Evolutionary conservation across 495 filamentous ascomycete genomes (phyloP).

Genomic region (Lepraria neglecta): DNA sequence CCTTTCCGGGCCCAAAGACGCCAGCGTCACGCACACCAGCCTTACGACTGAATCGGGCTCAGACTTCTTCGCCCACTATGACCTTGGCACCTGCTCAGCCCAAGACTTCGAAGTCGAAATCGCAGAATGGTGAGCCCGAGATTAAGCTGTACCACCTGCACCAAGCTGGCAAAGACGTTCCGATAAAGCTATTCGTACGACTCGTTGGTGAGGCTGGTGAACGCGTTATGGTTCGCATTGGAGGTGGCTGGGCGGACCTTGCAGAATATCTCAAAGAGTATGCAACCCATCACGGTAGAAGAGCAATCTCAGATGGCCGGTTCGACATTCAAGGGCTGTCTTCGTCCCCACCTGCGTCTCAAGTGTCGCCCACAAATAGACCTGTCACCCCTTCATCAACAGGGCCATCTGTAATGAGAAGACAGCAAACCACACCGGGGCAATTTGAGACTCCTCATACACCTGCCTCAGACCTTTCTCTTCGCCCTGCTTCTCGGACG

Average conservation of each 20-base stretch:
- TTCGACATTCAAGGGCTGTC: slow-evolving; percentile 27
- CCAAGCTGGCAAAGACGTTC: slow-evolving; percentile 70
- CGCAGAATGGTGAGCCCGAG: slow-evolving; percentile 49
- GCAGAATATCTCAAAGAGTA: slow-evolving; percentile 94
- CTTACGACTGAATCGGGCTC: slow-evolving; percentile 17
- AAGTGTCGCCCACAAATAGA: slow-evolving; percentile 14
- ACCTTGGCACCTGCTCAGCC: slow-evolving; percentile 57
- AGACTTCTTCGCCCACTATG: slow-evolving; percentile 47
- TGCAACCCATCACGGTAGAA: slow-evolving; percentile 72
- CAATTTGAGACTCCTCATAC: slow-evolving; percentile 7
- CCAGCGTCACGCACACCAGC: slow-evolving; percentile 13
- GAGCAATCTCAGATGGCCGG: slow-evolving; percentile 27
- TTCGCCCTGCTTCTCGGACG: slow-evolving; percentile 7
- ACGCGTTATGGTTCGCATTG: slow-evolving; percentile 94
- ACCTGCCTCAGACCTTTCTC: not conserved
- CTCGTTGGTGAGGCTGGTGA: slow-evolving; percentile 85
- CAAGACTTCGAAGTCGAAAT: slow-evolving; percentile 38
- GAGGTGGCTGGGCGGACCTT: slow-evolving; percentile 93
- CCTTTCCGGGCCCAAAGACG: slow-evolving; percentile 2
- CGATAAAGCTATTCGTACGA: slow-evolving; percentile 88
- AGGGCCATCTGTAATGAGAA: not conserved
- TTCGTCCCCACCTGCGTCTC: slow-evolving; percentile 10
- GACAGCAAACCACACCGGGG: slow-evolving; percentile 3
- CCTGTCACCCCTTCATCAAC: slow-evolving; percentile 10
- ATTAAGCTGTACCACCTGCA: slow-evolving; percentile 91